phyloP scores from a whole-genome alignment of 1,139 yeast genomes.

The Candida sanyaensis region DNA sequence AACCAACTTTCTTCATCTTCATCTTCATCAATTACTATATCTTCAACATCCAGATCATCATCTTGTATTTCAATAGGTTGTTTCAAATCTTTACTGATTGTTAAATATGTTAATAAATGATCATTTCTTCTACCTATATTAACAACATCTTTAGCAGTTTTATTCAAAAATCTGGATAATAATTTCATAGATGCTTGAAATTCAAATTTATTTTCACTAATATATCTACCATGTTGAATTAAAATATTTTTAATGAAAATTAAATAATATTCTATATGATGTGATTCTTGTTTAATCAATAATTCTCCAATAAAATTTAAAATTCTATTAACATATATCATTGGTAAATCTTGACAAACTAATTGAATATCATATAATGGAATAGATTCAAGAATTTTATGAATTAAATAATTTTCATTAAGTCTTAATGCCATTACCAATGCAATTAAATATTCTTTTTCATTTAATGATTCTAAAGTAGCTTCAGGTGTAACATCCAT shows the following conservation, averaged over 20 bases:
- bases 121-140: constrained; percentile 55
- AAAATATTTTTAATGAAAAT: constrained; percentile 76
- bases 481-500: constrained; percentile 87
- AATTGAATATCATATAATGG: constrained; percentile 73
- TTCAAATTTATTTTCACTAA: constrained; percentile 61
- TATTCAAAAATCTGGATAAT: constrained; percentile 71
- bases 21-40: constrained; percentile 17
- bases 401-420: constrained; percentile 76
- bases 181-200: constrained; percentile 70
- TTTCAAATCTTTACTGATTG: constrained; percentile 22
- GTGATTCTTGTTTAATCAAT: constrained; percentile 60
- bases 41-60: constrained; percentile 22
- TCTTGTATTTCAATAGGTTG: constrained; percentile 18
- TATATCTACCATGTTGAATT: constrained; percentile 75
- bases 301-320: constrained; percentile 71
- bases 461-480: constrained; percentile 61
- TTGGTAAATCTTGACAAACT: constrained; percentile 69
- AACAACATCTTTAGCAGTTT: constrained; percentile 74
- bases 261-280: constrained; percentile 81
- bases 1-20: constrained; percentile 23
- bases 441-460: constrained; percentile 76
- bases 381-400: constrained; percentile 72
- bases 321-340: constrained; percentile 69
- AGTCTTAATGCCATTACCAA: constrained; percentile 92
- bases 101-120: constrained; percentile 49